These are phyloP conservation scores for Fusarium camptoceras DNA, from an alignment of 2,329 filamentous ascomycete genomes.

Conservation along the genomic window DNA sequence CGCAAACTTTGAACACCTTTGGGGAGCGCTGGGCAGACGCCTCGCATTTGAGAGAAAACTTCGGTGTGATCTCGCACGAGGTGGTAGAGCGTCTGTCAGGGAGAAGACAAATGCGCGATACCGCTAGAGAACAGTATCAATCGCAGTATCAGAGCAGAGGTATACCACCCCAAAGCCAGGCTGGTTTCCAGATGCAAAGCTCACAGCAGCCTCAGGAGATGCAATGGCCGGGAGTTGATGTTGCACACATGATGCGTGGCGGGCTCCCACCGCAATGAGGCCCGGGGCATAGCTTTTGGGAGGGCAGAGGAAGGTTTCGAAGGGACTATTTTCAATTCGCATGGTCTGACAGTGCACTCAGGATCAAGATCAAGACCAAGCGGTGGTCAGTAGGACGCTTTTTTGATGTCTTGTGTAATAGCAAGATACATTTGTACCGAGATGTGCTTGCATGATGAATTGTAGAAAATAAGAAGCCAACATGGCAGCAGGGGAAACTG, in stretches of 20 bases:
- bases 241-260: conserved; percentile 57
- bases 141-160: conserved; percentile 51
- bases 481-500: background rate
- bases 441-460: background rate
- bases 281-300: background rate
- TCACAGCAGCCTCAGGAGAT: conserved; percentile 50
- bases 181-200: conserved; percentile 34
- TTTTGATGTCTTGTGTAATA: background rate
- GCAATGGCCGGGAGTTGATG: conserved; percentile 60
- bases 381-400: background rate
- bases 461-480: background rate
- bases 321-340: background rate
- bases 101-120: conserved; percentile 51
- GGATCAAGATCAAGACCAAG: background rate
- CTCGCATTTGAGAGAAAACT: conserved; percentile 63
- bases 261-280: conserved; percentile 29
- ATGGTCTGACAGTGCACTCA: background rate
- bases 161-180: conserved; percentile 37
- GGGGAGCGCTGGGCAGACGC: conserved; percentile 71
- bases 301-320: background rate
- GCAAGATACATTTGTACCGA: background rate
- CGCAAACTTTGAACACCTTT: conserved; percentile 66
- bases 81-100: conserved; percentile 58
- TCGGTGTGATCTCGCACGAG: conserved; percentile 62
- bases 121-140: conserved; percentile 51